Evolutionary conservation across 805 yeast genomes (phyloP), one percentile per base, ranked within the genome.

Genomic region (Teunomyces tritomae): DNA sequence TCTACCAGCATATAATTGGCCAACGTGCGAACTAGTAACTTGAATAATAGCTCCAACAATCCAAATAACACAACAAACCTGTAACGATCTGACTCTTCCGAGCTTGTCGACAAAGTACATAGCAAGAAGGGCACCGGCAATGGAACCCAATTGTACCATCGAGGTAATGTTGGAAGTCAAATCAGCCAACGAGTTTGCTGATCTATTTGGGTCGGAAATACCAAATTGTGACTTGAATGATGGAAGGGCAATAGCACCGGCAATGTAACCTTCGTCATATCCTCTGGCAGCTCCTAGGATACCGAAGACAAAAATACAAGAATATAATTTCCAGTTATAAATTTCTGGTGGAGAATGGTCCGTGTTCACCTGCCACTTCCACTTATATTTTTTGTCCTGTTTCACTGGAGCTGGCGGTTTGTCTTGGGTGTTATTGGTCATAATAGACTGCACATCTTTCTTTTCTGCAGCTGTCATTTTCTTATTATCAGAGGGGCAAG

Each of bases 211-310:
- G 42, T 59, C 61, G 5, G 27, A 17, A 29, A 59, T 49, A 1
- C 63, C 63, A 28, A 58, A 59, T 40, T 47, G 51, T 7, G 44
- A 46, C 32, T 48, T 45, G 47, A 59, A 59, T 10, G 63, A 52
- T 10, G 46, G 51, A 34, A 56, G 57, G 30, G 61, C 56, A 32
- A 57, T 56, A 30, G 50, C 47, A 8, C 62, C 64, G 2, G 63
- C 53, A 28, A 59, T 58, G 37, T 48, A 50, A 29, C 64, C 64
- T 47, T 59, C 64, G 45, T 59, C 64, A 36, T 51, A 52, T 5
- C 64, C 64, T 46, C 62, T 48, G 20, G 63, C 62, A 13, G 60
- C 59, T n/a, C 63, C 63, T 42, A 59, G 54, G 27, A 59, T 48
- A 20, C 62, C 62, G 41, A 57, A 57, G 20, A 57, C 62, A 20